phyloP scores from a whole-genome alignment of 2,329 filamentous ascomycete genomes.

The Talaromyces pinophilus region DNA sequence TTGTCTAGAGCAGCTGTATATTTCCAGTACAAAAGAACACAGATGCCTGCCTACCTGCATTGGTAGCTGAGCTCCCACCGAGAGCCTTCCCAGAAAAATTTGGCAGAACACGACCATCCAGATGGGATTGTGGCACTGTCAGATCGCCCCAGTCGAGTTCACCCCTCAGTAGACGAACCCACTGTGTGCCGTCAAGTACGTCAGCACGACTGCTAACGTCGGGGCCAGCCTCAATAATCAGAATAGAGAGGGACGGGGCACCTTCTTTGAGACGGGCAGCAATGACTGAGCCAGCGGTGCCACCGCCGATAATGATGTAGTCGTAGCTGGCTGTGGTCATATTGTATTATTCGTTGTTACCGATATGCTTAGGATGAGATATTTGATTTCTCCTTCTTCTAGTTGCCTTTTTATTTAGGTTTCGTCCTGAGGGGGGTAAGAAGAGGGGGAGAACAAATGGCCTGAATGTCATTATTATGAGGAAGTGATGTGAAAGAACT shows the following conservation, averaged over 20 bases:
- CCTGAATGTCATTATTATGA: no score
- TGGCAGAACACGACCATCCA: slow-evolving; percentile 30
- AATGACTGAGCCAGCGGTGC: slow-evolving; percentile 33
- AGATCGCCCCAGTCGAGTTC: slow-evolving; percentile 37
- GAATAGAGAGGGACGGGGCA: slow-evolving; percentile 27
- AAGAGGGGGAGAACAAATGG: background rate
- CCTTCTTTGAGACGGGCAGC: slow-evolving; percentile 34
- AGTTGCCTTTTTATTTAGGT: background rate
- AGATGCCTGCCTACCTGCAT: slow-evolving; percentile 28
- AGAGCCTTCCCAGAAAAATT: slow-evolving; percentile 35
- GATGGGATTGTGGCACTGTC: slow-evolving; percentile 35
- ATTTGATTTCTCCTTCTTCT: background rate
- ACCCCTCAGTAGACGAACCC: slow-evolving; percentile 30
- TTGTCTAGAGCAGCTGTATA: background rate
- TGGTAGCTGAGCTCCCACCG: slow-evolving; percentile 34
- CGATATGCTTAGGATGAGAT: background rate
- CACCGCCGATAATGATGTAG: slow-evolving; percentile 36
- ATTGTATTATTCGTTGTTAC: background rate
- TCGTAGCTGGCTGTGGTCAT: slow-evolving; percentile 21
- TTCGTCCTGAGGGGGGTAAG: background rate
- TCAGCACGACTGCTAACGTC: slow-evolving; percentile 25
- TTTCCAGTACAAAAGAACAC: background rate
- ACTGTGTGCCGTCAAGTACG: slow-evolving; percentile 21
- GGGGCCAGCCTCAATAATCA: slow-evolving; percentile 37
- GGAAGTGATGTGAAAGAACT: no score